Percentiles rank a stretch among this genome's conserved stretches.
Evolutionary conservation across 1,284 basidiomycete genomes (phyloP).

Genomic region (Porphyrellus sp.): DNA sequence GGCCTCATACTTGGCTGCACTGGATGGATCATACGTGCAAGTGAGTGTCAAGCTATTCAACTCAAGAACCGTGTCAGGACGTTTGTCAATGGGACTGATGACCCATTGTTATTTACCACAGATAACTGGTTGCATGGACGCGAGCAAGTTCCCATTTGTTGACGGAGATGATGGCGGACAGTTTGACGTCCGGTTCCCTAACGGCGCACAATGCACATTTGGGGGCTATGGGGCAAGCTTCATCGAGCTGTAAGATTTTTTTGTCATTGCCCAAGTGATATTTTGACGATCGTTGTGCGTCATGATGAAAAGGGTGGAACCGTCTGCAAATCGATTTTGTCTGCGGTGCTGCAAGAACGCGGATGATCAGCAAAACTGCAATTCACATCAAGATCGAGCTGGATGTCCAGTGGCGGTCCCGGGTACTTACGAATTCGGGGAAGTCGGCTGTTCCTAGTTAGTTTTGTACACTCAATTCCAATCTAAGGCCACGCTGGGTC

Average conservation of each 20-base stretch:
- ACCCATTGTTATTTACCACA: constrained; percentile 10
- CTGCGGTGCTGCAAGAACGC: constrained; percentile 43
- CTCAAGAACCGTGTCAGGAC: not conserved
- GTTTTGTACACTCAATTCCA: constrained; percentile 11
- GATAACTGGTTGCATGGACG: constrained; percentile 51
- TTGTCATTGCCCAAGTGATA: not conserved
- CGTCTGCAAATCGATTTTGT: constrained; percentile 46
- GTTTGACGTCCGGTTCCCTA: constrained; percentile 49
- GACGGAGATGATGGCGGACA: constrained; percentile 45
- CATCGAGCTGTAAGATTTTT: constrained; percentile 43
- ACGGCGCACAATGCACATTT: constrained; percentile 50
- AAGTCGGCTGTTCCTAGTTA: constrained; percentile 36
- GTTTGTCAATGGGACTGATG: not conserved
- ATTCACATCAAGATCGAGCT: constrained; percentile 47
- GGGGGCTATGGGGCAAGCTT: constrained; percentile 52
- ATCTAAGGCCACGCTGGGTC: constrained; percentile 12
- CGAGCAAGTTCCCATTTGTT: constrained; percentile 39
- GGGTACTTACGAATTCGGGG: constrained; percentile 44
- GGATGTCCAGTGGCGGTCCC: constrained; percentile 46
- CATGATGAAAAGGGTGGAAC: constrained; percentile 41
- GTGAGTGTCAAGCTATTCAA: constrained; percentile 26
- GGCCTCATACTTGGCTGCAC: constrained; percentile 36
- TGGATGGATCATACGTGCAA: constrained; percentile 45
- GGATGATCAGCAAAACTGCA: constrained; percentile 48
- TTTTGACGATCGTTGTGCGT: not conserved